Conservation (phyloP, 306 rosid species). For the Rubus parviflorus region DNA sequence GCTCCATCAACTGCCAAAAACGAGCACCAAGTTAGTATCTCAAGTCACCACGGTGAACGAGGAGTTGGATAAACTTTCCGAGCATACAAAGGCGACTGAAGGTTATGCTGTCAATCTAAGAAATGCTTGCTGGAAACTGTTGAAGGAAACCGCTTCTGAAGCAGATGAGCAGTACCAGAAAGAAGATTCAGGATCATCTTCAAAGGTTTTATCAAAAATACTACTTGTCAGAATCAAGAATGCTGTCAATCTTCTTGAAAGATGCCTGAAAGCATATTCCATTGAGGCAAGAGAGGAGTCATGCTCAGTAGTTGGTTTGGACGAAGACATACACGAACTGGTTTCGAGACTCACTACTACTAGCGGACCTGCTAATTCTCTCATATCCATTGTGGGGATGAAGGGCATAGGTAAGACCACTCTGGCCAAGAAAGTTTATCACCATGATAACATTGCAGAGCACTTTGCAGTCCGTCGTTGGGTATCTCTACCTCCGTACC, state of each 20-base stretch:
- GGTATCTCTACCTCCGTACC: not conserved
- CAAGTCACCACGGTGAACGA: not conserved
- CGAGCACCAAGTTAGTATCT: not conserved
- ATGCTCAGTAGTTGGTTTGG: slow-evolving; percentile 18
- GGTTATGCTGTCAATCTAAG: not conserved
- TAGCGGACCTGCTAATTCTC: not conserved
- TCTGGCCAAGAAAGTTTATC: slow-evolving; percentile 10
- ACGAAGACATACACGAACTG: slow-evolving; percentile 12
- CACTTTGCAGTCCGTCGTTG: not conserved
- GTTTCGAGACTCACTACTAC: not conserved
- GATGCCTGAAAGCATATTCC: not conserved
- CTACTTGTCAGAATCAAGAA: not conserved
- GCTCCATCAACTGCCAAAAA: not conserved
- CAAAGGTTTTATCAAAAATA: too few species aligned
- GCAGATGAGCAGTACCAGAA: not conserved
- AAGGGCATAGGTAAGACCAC: slow-evolving; percentile 26
- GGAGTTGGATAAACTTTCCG: not conserved
- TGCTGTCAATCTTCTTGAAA: not conserved
- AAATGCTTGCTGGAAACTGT: slow-evolving; percentile 1
- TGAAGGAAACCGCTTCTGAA: not conserved
- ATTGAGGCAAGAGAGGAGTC: not conserved
- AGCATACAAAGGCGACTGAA: not conserved
- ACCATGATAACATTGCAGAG: not conserved
- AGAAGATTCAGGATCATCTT: too few species aligned
- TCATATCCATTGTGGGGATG: slow-evolving; percentile 23